phyloP scores from a whole-genome alignment of 768 basidiomycete species.

The Krasilnikovozyma curviuscula region DNA sequence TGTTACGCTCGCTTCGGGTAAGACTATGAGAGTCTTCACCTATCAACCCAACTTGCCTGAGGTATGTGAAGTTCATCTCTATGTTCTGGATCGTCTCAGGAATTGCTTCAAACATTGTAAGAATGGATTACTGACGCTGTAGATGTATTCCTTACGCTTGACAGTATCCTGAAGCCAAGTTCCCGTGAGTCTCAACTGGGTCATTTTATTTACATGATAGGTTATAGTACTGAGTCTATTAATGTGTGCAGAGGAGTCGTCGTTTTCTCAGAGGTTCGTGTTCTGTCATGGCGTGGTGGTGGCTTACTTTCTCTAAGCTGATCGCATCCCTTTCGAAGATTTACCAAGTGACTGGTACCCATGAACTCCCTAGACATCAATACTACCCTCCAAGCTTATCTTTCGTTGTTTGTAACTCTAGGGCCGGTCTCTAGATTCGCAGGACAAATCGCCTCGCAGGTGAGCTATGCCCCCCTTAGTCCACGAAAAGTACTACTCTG shows the following conservation, averaged over 20 bases:
- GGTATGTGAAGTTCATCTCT: conserved; percentile 72
- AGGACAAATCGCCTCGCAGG: conserved; percentile 69
- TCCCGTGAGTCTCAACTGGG: conserved; percentile 29
- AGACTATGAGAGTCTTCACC: conserved; percentile 60
- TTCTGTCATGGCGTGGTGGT: neutral
- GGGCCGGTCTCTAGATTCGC: conserved; percentile 34
- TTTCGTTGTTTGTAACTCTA: neutral
- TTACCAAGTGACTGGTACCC: conserved; percentile 47
- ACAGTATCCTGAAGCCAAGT: no score
- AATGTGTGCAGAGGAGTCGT: conserved; percentile 11
- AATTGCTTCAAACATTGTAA: neutral
- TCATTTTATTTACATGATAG: conserved; percentile 56
- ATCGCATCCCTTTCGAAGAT: conserved; percentile 32
- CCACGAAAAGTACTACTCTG: conserved; percentile 2
- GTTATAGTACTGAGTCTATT: neutral
- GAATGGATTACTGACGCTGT: conserved; percentile 23
- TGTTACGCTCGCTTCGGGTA: conserved; percentile 42
- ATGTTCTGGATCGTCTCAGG: conserved; percentile 27
- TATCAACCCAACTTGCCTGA: conserved; percentile 58
- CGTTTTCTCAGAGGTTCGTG: conserved; percentile 37
- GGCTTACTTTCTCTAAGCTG: neutral
- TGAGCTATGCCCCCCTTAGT: conserved; percentile 58
- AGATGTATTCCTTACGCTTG: no score
- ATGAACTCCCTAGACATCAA: conserved; percentile 2
- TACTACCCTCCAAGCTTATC: neutral